These are phyloP conservation scores for Pholiota molesta DNA, from an alignment of 768 basidiomycete species.

Conservation along the genomic window DNA sequence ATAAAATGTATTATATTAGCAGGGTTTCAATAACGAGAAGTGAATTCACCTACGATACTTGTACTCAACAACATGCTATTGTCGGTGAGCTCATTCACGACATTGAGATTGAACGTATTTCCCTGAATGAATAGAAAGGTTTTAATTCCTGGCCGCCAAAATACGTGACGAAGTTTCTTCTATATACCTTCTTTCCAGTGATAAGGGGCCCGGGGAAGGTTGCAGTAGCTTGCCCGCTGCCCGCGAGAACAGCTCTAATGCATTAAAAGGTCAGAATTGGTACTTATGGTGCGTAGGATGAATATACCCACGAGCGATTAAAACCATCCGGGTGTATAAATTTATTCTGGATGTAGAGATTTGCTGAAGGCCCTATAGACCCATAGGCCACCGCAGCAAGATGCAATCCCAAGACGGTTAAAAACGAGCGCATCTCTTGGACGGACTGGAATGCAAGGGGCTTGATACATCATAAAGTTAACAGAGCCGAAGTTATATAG, in stretches of 20 bases:
- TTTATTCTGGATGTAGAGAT: not conserved
- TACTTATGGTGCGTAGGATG: too few species aligned
- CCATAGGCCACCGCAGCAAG: not conserved
- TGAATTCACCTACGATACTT: conserved; percentile 47
- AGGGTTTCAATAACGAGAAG: not conserved
- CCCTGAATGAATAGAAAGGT: conserved; percentile 23
- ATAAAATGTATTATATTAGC: not conserved
- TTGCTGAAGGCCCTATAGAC: not conserved
- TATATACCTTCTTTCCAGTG: not conserved
- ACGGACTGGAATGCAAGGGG: conserved; percentile 25
- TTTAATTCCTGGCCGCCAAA: too few species aligned
- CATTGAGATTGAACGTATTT: conserved; percentile 45
- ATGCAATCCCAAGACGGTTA: not conserved
- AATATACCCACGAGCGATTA: conserved; percentile 22
- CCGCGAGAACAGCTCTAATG: not conserved
- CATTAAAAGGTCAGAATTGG: too few species aligned
- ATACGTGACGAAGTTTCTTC: too few species aligned
- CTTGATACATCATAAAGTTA: not conserved
- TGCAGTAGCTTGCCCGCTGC: not conserved
- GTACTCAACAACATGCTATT: conserved; percentile 48
- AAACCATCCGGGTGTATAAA: conserved; percentile 41
- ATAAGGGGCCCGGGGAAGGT: not conserved
- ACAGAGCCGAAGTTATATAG: too few species aligned
- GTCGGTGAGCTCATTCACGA: conserved; percentile 46
- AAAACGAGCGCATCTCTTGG: not conserved